Evolutionary conservation across 257 asterid genomes (phyloP).

Genomic region (Jacaranda copaia): DNA sequence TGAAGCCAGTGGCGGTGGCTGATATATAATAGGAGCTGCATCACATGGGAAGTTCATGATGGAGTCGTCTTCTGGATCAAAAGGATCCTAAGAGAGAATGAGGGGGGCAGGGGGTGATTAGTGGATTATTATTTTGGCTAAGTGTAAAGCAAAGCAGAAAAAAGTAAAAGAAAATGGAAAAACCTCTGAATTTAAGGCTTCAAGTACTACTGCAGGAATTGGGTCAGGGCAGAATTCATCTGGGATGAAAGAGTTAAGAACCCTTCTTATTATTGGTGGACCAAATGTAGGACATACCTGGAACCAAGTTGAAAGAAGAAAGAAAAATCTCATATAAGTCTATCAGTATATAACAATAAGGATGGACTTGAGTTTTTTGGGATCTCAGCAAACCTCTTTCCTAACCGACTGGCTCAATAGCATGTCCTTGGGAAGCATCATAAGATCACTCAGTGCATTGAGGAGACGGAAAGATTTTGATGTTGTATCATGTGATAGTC

Average conservation of each 20-base stretch:
- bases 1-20: slow-evolving; percentile 58
- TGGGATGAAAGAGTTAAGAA: slow-evolving; percentile 68
- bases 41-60: slow-evolving; percentile 67
- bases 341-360: not conserved
- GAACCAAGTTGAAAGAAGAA: slow-evolving; percentile 31
- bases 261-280: slow-evolving; percentile 69
- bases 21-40: slow-evolving; percentile 63
- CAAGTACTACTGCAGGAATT: slow-evolving; percentile 70
- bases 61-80: slow-evolving; percentile 55
- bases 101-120: not conserved
- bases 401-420: slow-evolving; percentile 63
- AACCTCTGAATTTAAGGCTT: slow-evolving; percentile 76
- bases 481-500: slow-evolving; percentile 49
- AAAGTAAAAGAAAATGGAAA: slow-evolving; percentile 20
- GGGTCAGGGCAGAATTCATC: slow-evolving; percentile 89
- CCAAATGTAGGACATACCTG: slow-evolving; percentile 84
- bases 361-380: slow-evolving; percentile 19
- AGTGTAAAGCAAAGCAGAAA: not conserved
- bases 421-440: slow-evolving; percentile 98
- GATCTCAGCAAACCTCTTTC: slow-evolving; percentile 63
- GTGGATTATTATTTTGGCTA: not conserved
- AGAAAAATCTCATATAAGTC: slow-evolving; percentile 15
- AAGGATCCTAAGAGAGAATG: slow-evolving; percentile 48
- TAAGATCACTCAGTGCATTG: slow-evolving; percentile 83
- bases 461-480: slow-evolving; percentile 72